phyloP scores from a whole-genome alignment of 2,329 filamentous ascomycete species.

The Aspergillus sp. region DNA sequence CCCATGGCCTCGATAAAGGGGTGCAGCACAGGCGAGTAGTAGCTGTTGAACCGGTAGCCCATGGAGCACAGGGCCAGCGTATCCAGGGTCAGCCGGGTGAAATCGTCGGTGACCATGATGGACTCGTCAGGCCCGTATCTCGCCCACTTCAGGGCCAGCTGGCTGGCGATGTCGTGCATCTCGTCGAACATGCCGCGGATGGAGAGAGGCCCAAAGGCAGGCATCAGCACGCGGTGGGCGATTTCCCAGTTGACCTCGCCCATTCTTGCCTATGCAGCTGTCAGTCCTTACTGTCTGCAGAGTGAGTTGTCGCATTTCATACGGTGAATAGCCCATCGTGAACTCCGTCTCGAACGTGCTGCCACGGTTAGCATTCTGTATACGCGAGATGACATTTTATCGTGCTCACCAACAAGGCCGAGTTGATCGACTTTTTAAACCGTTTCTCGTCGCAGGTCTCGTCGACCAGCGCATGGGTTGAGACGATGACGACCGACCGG shows the following conservation, averaged over 20 bases:
- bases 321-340: conserved; percentile 66
- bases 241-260: conserved; percentile 62
- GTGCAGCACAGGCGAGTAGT: conserved; percentile 65
- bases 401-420: neutral
- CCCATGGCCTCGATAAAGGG: conserved; percentile 69
- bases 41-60: conserved; percentile 72
- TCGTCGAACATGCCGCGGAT: conserved; percentile 12
- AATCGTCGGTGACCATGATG: conserved; percentile 66
- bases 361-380: too few relatives aligned
- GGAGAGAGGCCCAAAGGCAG: conserved; percentile 10
- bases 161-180: conserved; percentile 10
- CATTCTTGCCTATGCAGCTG: conserved; percentile 21
- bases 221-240: conserved; percentile 13
- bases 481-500: neutral
- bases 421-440: conserved; percentile 6
- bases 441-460: conserved; percentile 66
- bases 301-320: too few relatives aligned
- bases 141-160: conserved; percentile 9
- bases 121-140: neutral
- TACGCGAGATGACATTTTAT: too few relatives aligned
- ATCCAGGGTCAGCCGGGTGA: conserved; percentile 71
- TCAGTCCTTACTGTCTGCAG: too few relatives aligned
- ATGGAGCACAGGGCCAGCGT: conserved; percentile 69
- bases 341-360: neutral
- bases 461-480: conserved; percentile 53